phyloP scores from a whole-genome alignment of 768 basidiomycete genomes.

The Amanita exitialis region DNA sequence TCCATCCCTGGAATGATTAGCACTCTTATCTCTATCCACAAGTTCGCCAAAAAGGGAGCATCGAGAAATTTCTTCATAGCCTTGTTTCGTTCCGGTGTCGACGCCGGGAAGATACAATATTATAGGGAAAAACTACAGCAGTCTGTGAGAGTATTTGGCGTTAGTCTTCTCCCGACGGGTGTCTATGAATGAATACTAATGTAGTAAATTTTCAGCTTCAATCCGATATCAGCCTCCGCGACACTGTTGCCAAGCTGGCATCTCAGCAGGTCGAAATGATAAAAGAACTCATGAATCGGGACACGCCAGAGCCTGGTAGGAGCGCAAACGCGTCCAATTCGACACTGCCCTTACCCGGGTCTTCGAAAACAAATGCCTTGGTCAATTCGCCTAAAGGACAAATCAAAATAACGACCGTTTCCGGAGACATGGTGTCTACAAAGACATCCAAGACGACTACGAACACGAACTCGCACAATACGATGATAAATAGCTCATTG shows the following conservation, averaged over 20 bases:
- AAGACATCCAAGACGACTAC: background rate
- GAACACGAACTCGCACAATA: constrained; percentile 1
- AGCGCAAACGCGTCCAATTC: background rate
- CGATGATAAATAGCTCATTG: background rate
- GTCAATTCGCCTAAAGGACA: background rate
- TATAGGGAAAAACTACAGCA: constrained; percentile 2
- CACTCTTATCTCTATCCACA: background rate
- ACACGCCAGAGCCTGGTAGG: background rate
- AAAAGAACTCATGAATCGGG: background rate
- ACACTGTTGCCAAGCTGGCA: background rate
- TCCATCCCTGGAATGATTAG: background rate
- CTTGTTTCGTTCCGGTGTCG: background rate
- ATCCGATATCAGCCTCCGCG: constrained; percentile 5
- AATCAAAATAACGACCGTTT: background rate
- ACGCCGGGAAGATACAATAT: constrained; percentile 2
- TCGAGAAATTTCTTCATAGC: background rate
- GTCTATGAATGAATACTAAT: background rate
- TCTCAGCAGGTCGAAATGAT: constrained; percentile 5
- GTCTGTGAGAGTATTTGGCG: constrained; percentile 5
- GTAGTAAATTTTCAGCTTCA: background rate
- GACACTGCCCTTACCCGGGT: background rate
- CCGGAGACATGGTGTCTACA: background rate
- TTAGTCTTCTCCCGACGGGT: background rate
- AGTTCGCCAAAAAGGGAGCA: constrained; percentile 1
- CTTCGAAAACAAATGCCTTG: background rate